Base-by-base conservation (phyloP, 2,329 filamentous ascomycete genomes). In the Botrytis pseudocinerea region DNA sequence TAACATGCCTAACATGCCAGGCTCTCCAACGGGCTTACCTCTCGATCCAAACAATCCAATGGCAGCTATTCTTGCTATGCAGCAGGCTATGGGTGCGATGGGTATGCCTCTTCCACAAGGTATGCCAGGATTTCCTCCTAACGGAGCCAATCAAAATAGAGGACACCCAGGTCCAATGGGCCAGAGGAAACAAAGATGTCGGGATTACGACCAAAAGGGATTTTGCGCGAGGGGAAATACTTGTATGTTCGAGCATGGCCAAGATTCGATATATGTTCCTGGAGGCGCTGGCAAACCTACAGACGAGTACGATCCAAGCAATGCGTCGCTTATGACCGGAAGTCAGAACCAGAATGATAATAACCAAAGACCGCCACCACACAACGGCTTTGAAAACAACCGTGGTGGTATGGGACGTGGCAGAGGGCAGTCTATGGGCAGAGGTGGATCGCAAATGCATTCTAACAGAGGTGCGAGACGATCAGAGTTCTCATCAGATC, bases 121-220 rank as follows among this genome's bases (percentile, higher is more conserved):
- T 73, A 77, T 84, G 81, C 75, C 82, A 77, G 75, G 76, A 81
- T 79, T 79, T 80, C 78, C 74, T 78, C 74, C 70, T 48, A 46
- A 62, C 44, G 69, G 70, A 18, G 70, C 75, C 9, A 71, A 76
- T 14, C 66, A 54, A 35, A 51, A 42, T 20, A 62, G 48, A 51
- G 25, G 65, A 12, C 48, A 51, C 2, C 57, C 28, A 42, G 71
- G 73, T 1, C 65, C 69, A 35, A 73, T 70, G 28, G 72, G 75
- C 32, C 71, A 80, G n/a, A 77, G 74, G 72, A 80, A 78, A 64
- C 72, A 80, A 54, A 80, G 88, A 73, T 95, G 92, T 79, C 85
- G 87, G 73, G 90, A 93, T 80, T 94, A 92, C 77, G 91, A 93
- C 73, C 88, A 83, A 1, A 92, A 92, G 77, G 93, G 93, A 0